Evolutionary conservation across 495 filamentous ascomycete species (phyloP).

Genomic region (Oidiodendron maius): DNA sequence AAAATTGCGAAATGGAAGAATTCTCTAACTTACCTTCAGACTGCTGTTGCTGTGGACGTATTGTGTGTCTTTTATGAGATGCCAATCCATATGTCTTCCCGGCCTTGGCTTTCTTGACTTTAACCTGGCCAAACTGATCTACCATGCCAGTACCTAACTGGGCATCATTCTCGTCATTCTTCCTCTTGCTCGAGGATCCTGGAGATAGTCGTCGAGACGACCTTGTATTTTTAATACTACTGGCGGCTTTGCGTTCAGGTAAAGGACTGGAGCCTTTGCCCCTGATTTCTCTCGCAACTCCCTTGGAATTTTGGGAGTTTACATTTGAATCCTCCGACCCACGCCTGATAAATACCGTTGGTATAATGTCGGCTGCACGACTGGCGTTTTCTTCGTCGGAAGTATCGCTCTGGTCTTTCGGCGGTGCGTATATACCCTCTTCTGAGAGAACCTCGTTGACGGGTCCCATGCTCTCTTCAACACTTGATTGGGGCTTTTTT

Average conservation of each 20-base stretch:
- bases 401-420: neutral
- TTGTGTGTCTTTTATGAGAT: neutral
- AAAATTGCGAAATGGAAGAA: no score
- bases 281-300: no score
- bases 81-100: neutral
- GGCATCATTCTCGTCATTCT: neutral
- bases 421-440: neutral
- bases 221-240: neutral
- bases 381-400: neutral
- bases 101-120: slow-evolving; percentile 9
- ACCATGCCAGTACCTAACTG: slow-evolving; percentile 12
- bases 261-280: no score
- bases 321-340: neutral
- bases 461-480: slow-evolving; percentile 1
- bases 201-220: neutral
- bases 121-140: slow-evolving; percentile 6
- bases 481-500: neutral
- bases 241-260: neutral
- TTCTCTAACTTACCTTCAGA: neutral
- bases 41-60: neutral
- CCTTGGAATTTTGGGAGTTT: neutral
- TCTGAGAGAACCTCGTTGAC: neutral
- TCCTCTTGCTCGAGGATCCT: neutral
- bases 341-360: neutral
- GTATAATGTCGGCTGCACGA: neutral